phyloP scores from a whole-genome alignment of 2,329 filamentous ascomycete species.

The Colletotrichum abscissum region DNA sequence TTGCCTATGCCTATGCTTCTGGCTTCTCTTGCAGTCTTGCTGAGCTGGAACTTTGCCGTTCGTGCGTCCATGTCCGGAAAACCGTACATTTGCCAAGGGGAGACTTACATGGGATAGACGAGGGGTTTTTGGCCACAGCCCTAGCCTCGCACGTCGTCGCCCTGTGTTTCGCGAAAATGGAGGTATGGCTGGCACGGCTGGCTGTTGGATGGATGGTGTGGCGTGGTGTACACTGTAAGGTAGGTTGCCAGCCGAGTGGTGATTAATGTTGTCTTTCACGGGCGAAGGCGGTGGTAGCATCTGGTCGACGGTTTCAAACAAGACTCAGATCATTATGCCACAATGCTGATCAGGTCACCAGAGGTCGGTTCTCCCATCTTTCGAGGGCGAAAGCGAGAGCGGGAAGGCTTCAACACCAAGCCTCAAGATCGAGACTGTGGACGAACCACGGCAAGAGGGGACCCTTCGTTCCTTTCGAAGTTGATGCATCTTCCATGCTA shows the following conservation, averaged over 20 bases:
- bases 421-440: neutral
- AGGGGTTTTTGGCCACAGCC: slow-evolving; percentile 9
- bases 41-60: neutral
- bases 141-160: neutral
- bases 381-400: neutral
- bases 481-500: neutral
- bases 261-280: neutral
- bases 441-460: neutral
- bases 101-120: neutral
- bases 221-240: neutral
- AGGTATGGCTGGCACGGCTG: neutral
- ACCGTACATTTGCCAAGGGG: neutral
- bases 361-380: neutral
- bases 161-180: neutral
- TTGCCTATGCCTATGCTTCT: neutral
- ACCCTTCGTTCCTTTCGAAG: too few species aligned
- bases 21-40: neutral
- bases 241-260: neutral
- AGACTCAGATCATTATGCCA: neutral
- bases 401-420: neutral
- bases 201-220: too few species aligned
- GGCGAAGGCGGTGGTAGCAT: neutral
- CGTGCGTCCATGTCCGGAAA: neutral
- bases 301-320: neutral
- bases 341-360: neutral